Conservation (phyloP, 2,329 filamentous ascomycete species). For the Diplocarpon mali region DNA sequence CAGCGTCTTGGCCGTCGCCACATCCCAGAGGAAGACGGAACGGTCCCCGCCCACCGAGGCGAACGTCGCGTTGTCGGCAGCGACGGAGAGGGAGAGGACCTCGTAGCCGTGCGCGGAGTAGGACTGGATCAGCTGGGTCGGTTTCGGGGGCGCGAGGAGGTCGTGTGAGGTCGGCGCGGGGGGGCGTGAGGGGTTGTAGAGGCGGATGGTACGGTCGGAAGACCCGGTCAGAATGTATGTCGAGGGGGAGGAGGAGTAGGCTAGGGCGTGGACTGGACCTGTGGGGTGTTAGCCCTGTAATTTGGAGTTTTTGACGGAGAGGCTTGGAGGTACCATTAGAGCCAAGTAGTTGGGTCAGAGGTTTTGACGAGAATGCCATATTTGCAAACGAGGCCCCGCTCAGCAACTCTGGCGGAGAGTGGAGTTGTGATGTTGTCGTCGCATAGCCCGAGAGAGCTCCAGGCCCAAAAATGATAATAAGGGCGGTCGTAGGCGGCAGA, state of each 20-base stretch:
- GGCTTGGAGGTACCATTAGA: slow-evolving; percentile 38
- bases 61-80: slow-evolving; percentile 71
- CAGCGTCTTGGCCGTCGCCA: slow-evolving; percentile 65
- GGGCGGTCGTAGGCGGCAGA: no score
- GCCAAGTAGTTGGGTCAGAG: slow-evolving; percentile 44
- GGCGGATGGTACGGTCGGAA: slow-evolving; percentile 71
- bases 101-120: slow-evolving; percentile 89
- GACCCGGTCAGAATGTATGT: slow-evolving; percentile 78
- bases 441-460: no score
- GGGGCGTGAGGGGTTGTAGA: slow-evolving; percentile 65
- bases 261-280: slow-evolving; percentile 63
- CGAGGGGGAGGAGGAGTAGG: slow-evolving; percentile 61
- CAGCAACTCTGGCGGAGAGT: no score
- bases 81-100: slow-evolving; percentile 69
- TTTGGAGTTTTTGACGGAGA: not conserved
- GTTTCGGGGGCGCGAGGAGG: slow-evolving; percentile 31
- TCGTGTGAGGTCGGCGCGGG: slow-evolving; percentile 26
- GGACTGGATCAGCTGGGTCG: slow-evolving; percentile 60
- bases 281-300: slow-evolving; percentile 7
- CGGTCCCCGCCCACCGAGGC: slow-evolving; percentile 84
- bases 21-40: slow-evolving; percentile 89
- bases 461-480: no score
- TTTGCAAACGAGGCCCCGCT: not conserved
- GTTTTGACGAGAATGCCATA: slow-evolving; percentile 34
- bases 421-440: no score